Percentiles rank a stretch among this genome's conserved stretches.
Conservation (phyloP, 2,329 filamentous ascomycete species). For the Ascochyta fabae region DNA sequence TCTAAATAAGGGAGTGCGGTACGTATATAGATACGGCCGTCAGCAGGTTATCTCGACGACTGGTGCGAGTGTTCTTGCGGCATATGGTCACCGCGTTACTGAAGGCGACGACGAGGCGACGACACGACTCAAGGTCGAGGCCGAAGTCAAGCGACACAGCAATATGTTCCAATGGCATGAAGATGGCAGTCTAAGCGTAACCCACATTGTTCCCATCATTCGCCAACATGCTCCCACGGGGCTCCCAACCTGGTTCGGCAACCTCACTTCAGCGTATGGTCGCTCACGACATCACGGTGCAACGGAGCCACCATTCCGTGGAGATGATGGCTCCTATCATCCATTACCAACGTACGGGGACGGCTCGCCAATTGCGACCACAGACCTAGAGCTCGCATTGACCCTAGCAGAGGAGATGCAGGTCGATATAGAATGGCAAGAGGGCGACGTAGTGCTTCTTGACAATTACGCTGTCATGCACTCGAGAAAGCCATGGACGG, state of each 20-base stretch:
- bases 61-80: too few relatives aligned
- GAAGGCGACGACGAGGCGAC: too few relatives aligned
- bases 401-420: constrained; percentile 17
- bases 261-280: constrained; percentile 19
- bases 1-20: too few relatives aligned
- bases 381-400: constrained; percentile 21
- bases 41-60: too few relatives aligned
- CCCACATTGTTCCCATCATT: constrained; percentile 21
- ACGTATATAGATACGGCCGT: too few relatives aligned
- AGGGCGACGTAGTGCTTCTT: constrained; percentile 20
- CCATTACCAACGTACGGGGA: too few relatives aligned
- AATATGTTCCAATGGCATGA: constrained; percentile 18
- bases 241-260: constrained; percentile 18
- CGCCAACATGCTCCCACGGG: constrained; percentile 17
- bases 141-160: too few relatives aligned
- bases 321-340: constrained; percentile 4
- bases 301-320: constrained; percentile 16
- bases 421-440: constrained; percentile 18
- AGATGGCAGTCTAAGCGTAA: constrained; percentile 21
- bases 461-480: constrained; percentile 28
- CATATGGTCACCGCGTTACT: too few relatives aligned
- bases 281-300: constrained; percentile 18
- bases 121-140: too few relatives aligned
- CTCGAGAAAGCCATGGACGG: constrained; percentile 18
- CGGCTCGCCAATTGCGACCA: neutral